phyloP scores from a whole-genome alignment of 202 grass and related monocot genomes.

The Brachypodium distachyon region DNA sequence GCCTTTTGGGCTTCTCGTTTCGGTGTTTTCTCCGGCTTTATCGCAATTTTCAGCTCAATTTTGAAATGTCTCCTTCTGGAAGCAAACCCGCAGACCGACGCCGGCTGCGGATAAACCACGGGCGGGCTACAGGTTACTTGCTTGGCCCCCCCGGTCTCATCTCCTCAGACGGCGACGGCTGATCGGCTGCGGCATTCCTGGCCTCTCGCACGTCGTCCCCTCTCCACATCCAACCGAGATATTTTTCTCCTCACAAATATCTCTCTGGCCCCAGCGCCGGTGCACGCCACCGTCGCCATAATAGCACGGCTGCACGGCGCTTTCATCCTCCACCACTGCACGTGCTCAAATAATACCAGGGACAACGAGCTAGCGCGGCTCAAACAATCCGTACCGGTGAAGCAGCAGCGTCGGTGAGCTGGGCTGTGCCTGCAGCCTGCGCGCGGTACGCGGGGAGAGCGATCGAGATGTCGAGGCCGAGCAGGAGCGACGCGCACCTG shows the following conservation, averaged over 20 bases:
- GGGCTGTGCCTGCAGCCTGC: too few species aligned
- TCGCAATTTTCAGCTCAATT: too few species aligned
- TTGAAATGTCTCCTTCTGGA: too few species aligned
- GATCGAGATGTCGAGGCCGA: conserved; percentile 33
- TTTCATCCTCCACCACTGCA: background rate
- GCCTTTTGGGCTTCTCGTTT: background rate
- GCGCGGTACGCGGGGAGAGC: background rate
- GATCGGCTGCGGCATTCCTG: conserved; percentile 6
- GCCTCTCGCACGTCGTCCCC: background rate
- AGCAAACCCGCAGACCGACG: too few species aligned
- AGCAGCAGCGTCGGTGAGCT: background rate
- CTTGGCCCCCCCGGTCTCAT: background rate
- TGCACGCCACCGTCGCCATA: conserved; percentile 8
- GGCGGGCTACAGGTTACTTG: background rate
- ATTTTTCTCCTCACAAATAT: conserved; percentile 24
- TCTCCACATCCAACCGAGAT: background rate
- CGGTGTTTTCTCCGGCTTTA: too few species aligned
- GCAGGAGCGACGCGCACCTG: conserved; percentile 58
- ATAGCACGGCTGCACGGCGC: conserved; percentile 16
- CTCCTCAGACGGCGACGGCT: background rate
- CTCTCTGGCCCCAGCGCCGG: background rate
- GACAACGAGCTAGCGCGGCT: background rate
- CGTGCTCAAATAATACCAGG: background rate
- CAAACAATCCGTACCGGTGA: background rate
- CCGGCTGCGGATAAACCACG: background rate